Evolutionary conservation across 2,329 filamentous ascomycete species (phyloP).

Genomic region (Teratosphaeria pseudoeucalypti): DNA sequence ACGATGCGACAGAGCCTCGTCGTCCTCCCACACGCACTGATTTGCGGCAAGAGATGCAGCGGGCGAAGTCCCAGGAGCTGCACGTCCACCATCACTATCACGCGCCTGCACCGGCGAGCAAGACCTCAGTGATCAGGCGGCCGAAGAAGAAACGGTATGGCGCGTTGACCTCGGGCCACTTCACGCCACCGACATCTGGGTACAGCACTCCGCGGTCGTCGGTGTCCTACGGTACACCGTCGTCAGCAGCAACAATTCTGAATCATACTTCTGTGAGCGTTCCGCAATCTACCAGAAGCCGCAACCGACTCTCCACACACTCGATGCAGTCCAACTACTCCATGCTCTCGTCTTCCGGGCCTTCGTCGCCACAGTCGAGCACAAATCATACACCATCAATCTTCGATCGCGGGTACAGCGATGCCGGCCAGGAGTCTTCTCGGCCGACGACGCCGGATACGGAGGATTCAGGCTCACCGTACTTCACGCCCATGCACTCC

Average conservation of each 20-base stretch:
- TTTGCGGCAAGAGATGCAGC: conserved; percentile 56
- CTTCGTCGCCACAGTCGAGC: conserved; percentile 70
- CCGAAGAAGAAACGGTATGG: conserved; percentile 61
- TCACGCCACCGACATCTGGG: conserved; percentile 30
- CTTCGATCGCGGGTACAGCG: conserved; percentile 62
- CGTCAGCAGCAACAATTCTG: conserved; percentile 48
- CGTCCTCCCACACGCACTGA: conserved; percentile 22
- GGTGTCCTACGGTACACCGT: conserved; percentile 34
- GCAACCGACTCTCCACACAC: conserved; percentile 55
- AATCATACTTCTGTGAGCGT: conserved; percentile 52
- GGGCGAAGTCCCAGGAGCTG: conserved; percentile 62
- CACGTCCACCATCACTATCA: conserved; percentile 96
- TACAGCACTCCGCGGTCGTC: conserved; percentile 27
- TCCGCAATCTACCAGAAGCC: conserved; percentile 34
- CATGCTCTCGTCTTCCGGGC: conserved; percentile 58
- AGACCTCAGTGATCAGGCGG: conserved; percentile 30
- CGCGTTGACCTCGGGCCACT: conserved; percentile 46
- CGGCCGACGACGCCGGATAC: conserved; percentile 76
- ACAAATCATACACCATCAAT: conserved; percentile 58
- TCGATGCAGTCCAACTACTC: conserved; percentile 52
- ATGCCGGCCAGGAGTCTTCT: conserved; percentile 52
- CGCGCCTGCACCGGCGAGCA: conserved; percentile 37
- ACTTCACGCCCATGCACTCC: conserved; percentile 50
- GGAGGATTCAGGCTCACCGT: conserved; percentile 45
- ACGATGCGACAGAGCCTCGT: conserved; percentile 10